These are phyloP conservation scores for Tricholoma terreum DNA, from an alignment of 768 basidiomycete genomes.

Conservation along the genomic window DNA sequence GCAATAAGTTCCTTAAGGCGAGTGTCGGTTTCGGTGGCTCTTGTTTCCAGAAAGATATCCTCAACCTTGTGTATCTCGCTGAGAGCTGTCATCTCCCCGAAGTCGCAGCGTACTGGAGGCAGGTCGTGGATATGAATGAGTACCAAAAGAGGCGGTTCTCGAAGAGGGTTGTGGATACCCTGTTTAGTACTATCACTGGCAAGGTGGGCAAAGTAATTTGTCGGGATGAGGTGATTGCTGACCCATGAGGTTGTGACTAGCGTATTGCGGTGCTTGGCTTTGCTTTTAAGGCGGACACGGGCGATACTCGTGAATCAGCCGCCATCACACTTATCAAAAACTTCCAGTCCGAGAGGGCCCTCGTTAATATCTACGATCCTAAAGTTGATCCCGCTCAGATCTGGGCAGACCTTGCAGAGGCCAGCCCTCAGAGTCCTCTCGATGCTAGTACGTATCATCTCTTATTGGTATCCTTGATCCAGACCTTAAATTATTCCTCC, in stretches of 20 bases:
- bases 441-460: slow-evolving; percentile 57
- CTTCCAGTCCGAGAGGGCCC: slow-evolving; percentile 87
- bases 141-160: slow-evolving; percentile 97
- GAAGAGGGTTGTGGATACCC: slow-evolving; percentile 91
- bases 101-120: slow-evolving; percentile 96
- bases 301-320: slow-evolving; percentile 97
- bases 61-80: slow-evolving; percentile 96
- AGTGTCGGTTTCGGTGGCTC: slow-evolving; percentile 97
- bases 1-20: slow-evolving; percentile 92
- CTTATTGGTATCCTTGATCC: background rate
- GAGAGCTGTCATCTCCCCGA: slow-evolving; percentile 94
- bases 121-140: slow-evolving; percentile 98
- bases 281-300: slow-evolving; percentile 99
- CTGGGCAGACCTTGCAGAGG: slow-evolving; percentile 75
- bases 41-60: slow-evolving; percentile 99
- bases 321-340: slow-evolving; percentile 92
- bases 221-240: slow-evolving; percentile 1
- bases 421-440: slow-evolving; percentile 58
- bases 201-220: slow-evolving; percentile 55
- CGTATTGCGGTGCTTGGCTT: slow-evolving; percentile 96
- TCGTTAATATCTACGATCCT: slow-evolving; percentile 89
- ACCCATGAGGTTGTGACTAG: slow-evolving; percentile 29
- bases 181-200: slow-evolving; percentile 97
- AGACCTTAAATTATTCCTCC: background rate
- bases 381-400: slow-evolving; percentile 85